phyloP scores from a whole-genome alignment of 805 yeast species.

The Hanseniaspora nectarophila region DNA sequence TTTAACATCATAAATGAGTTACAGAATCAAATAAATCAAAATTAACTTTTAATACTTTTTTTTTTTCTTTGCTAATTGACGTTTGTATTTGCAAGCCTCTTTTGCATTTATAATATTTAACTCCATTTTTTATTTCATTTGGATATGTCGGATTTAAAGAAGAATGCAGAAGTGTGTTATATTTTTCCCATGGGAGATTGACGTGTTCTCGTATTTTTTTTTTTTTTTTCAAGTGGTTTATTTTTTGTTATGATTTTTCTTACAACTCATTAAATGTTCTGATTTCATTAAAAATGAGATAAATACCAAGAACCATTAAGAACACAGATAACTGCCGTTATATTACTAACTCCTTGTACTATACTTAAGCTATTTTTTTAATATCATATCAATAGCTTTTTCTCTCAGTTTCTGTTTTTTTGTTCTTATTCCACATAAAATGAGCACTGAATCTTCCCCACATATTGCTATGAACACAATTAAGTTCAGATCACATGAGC shows the following conservation, averaged over 20 bases:
- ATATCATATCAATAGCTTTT: too few relatives aligned
- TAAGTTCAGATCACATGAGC: slow-evolving; percentile 32
- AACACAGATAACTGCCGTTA: too few relatives aligned
- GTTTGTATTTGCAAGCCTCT: too few relatives aligned
- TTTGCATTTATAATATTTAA: too few relatives aligned
- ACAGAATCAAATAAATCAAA: slow-evolving; percentile 7
- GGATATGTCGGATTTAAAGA: background rate
- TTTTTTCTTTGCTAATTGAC: too few relatives aligned
- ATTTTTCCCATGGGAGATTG: background rate
- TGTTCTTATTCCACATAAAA: background rate
- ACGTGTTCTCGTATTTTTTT: background rate
- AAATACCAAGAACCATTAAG: too few relatives aligned
- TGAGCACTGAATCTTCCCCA: slow-evolving; percentile 8
- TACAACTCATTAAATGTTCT: background rate
- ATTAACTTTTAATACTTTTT: background rate
- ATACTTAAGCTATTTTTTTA: too few relatives aligned
- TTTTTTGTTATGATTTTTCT: background rate
- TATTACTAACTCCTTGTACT: too few relatives aligned
- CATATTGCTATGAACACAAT: slow-evolving; percentile 27
- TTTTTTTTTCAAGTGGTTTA: background rate
- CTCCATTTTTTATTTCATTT: background rate
- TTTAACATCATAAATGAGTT: slow-evolving; percentile 11
- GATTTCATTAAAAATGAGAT: too few relatives aligned
- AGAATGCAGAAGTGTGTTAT: background rate
- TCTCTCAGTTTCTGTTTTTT: too few relatives aligned